phyloP scores from a whole-genome alignment of 352 stramenopile species.

The Pythium inflatum region DNA sequence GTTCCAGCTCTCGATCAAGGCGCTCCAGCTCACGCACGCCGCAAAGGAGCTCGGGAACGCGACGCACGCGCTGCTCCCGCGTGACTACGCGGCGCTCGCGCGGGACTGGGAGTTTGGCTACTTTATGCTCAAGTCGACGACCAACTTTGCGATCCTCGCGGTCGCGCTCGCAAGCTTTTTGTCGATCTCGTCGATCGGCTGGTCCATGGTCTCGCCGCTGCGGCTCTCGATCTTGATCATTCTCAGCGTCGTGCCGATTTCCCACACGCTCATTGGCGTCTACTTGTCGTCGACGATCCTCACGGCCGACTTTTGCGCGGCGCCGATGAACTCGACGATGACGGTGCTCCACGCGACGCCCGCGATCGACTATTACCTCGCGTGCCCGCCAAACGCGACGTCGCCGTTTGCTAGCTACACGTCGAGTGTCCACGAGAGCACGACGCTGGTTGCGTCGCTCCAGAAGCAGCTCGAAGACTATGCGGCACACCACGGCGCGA shows the following conservation, averaged over 20 bases:
- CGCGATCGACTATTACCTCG: slow-evolving; percentile 62
- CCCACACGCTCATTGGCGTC: slow-evolving; percentile 77
- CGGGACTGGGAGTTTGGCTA: slow-evolving; percentile 74
- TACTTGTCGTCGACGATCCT: slow-evolving; percentile 83
- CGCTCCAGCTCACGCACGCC: slow-evolving; percentile 60
- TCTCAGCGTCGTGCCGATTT: slow-evolving; percentile 76
- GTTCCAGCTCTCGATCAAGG: slow-evolving; percentile 67
- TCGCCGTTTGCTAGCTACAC: slow-evolving; percentile 48
- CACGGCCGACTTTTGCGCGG: slow-evolving; percentile 80
- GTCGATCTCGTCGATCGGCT: slow-evolving; percentile 79
- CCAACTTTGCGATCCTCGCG: slow-evolving; percentile 76
- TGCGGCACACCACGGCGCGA: slow-evolving; percentile 50
- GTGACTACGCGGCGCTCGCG: slow-evolving; percentile 58
- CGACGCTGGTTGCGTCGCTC: slow-evolving; percentile 36
- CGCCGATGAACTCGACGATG: slow-evolving; percentile 65
- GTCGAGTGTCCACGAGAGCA: slow-evolving; percentile 41
- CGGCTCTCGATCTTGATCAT: slow-evolving; percentile 78
- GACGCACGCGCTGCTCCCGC: slow-evolving; percentile 55
- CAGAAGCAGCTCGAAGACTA: slow-evolving; percentile 59
- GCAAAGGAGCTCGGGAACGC: slow-evolving; percentile 59
- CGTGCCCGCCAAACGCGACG: slow-evolving; percentile 59
- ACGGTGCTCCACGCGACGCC: slow-evolving; percentile 58
- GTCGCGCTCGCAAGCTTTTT: slow-evolving; percentile 77
- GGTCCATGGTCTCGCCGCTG: slow-evolving; percentile 76
- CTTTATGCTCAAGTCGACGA: slow-evolving; percentile 83